These are phyloP conservation scores for Endotrypanum monterogeii DNA, from an alignment of 208 protist species.

Conservation along the genomic window DNA sequence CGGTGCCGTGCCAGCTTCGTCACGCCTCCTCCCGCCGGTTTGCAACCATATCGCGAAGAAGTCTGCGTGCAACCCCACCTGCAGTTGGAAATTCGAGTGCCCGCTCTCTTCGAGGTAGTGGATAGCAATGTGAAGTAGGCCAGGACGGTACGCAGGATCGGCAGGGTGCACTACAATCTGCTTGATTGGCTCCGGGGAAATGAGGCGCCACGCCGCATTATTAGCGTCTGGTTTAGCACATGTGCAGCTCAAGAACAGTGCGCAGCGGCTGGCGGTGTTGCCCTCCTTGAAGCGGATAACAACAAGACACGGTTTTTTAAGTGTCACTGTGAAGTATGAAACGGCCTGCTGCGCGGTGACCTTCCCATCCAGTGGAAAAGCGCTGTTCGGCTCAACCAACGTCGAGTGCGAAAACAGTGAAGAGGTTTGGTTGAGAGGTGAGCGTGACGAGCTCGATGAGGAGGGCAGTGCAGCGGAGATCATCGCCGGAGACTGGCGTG, in stretches of 20 bases:
- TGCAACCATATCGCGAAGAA: constrained; percentile 58
- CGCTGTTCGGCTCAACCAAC: constrained; percentile 24
- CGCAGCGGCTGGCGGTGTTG: constrained; percentile 73
- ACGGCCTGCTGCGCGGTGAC: constrained; percentile 56
- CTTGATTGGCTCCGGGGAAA: constrained; percentile 74
- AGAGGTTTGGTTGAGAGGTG: constrained; percentile 14
- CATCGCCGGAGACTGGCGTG: not conserved
- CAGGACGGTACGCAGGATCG: constrained; percentile 57
- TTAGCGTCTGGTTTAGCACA: constrained; percentile 60
- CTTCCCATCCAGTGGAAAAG: constrained; percentile 15
- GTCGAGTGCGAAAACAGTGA: constrained; percentile 12
- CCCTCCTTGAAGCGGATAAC: constrained; percentile 81
- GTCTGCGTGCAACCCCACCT: constrained; percentile 34
- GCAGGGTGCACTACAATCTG: constrained; percentile 74
- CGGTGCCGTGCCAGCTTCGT: not conserved
- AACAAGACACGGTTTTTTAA: constrained; percentile 50
- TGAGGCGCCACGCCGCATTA: constrained; percentile 80
- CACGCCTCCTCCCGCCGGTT: constrained; percentile 20
- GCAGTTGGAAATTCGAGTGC: constrained; percentile 69
- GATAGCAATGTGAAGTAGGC: constrained; percentile 67
- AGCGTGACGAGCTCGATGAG: constrained; percentile 1
- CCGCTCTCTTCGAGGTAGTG: constrained; percentile 78
- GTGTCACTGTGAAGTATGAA: constrained; percentile 59
- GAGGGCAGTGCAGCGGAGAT: not conserved
- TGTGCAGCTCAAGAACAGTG: constrained; percentile 70